Evolutionary conservation across 1,284 basidiomycete species (phyloP), one percentile per base, ranked within the genome.

Genomic region (Rhodotorula sp.): DNA sequence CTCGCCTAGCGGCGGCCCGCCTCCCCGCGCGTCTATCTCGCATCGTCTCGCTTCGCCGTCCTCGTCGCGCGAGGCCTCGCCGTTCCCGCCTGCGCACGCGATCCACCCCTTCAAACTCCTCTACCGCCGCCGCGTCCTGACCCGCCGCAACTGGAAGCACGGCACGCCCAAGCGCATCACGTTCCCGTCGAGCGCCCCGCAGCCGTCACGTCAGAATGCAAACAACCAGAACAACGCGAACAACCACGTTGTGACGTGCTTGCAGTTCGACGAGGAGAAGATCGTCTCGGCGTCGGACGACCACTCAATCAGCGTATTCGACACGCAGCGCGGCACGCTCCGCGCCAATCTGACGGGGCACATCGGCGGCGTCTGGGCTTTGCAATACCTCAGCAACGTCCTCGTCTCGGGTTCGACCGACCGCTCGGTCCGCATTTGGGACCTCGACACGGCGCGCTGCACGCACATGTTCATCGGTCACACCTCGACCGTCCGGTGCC

Each of bases 221-320:
- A 41, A n/a, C 64, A 49, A 44, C 46, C 14, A 17, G 3, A 34
- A 46, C 46, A 61, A 42, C 53, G 44, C 46, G 45, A 90, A 90
- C 55, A 70, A 71, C 54, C 69, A 75, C 71, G 94, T 97, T 68
- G 92, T 97, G 75, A 97, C 94, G 46, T 96, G 93, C 81, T 86
- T 97, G 61, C 88, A 97, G 78, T 93, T 97, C 83, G 95, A 94
- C 63, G 88, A 89, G 76, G 91, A 91, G 58, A 92, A 94, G 77
- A 92, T 97, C 81, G 93, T 97, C 77, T 93, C 92, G 9, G 94
- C 94, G 14, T 96, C 93, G 1, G 92, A 94, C 80, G 92, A 93
- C 81, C 91, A 95, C 79, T 91, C 91, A 7, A 96, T 97, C 78
- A 91, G 94, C 80, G 88, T 97, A 59, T 96, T 95, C 81, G 90